phyloP scores from a whole-genome alignment of 306 rosid species.

The Corylus americana region DNA sequence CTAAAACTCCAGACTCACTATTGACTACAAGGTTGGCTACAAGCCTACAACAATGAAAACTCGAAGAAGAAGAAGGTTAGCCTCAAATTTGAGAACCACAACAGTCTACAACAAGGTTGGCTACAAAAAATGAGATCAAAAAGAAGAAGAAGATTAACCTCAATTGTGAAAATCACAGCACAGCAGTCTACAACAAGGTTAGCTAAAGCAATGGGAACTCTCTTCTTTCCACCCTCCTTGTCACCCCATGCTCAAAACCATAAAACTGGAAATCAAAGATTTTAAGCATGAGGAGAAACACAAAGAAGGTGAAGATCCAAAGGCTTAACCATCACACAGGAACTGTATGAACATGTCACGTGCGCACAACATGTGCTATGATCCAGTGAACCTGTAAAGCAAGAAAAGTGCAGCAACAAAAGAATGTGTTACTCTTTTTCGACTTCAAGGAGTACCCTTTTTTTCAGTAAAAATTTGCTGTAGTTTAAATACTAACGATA shows the following conservation, averaged over 20 bases:
- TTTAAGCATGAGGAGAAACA: not conserved
- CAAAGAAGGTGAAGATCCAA: not conserved
- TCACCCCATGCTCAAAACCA: not conserved
- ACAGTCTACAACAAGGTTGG: not conserved
- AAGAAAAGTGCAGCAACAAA: constrained; percentile 15
- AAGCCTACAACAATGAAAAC: not conserved
- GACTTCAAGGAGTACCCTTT: not conserved
- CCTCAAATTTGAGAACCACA: not conserved
- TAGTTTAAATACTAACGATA: constrained; percentile 50
- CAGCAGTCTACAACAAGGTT: not conserved
- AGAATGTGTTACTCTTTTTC: not conserved
- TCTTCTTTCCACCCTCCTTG: not conserved
- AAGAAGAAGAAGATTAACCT: not conserved
- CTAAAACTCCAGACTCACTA: no score
- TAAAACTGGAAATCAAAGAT: not conserved
- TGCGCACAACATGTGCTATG: constrained; percentile 44
- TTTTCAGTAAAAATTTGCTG: not conserved
- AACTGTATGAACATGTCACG: constrained; percentile 19
- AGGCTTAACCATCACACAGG: not conserved
- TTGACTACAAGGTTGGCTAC: no score
- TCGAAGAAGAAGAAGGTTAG: not conserved
- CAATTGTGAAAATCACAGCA: not conserved
- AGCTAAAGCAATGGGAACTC: not conserved
- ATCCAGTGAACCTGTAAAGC: constrained; percentile 69
- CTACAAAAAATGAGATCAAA: not conserved